Evolutionary conservation across 202 grass and related monocot species (phyloP), one percentile per base, ranked within the genome.

Genomic region (Panicum virgatum): DNA sequence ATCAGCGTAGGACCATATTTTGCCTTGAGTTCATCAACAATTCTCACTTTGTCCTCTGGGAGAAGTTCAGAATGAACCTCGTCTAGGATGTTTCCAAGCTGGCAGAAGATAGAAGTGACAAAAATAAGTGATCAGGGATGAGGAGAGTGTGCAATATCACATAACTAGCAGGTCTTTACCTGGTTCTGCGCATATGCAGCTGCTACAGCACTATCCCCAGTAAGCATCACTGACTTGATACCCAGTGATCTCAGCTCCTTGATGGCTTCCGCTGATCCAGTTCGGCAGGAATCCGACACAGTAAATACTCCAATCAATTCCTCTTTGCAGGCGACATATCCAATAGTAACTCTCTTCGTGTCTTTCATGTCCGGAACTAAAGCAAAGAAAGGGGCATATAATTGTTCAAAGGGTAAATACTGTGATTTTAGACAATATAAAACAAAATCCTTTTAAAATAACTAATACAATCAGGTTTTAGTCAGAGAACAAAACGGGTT

Each of bases 191-290:
- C 91, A 50, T 84, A 79, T 69, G 58, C 89, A 73, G 97, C 97
- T 60, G 93, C 87, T 13, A 83, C 80, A 40, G 38, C 52, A 61
- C 89, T 94, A 85, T 99, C 97, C 40, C 97, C 97, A 62, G 97
- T 99, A 48, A 99, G 91, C 97, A 99, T 99, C 14, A 93, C 97
- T 37, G 85, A 83, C 73, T 88, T 96, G 25, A 96, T 94, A 79
- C 97, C 91, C 65, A 96, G 10, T 57, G 83, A 94, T 87, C 87
- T 94, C 36, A 99, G 69, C 25, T 92, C 89, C 43, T 50, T 88
- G 69, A 99, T 90, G 62, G 97, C 93, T 82, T 94, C 87, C 66
- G 86, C 82, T 60, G 97, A 85, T 30, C 97, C 93, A 69, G 88
- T 94, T 45, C 97, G 87, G 76, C 97, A 99, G 9, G 89, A 86